Percentiles rank a stretch among this genome's conserved stretches.
Conservation (phyloP, 148 eudicot genomes). For the Dysphania ambrosioides region DNA sequence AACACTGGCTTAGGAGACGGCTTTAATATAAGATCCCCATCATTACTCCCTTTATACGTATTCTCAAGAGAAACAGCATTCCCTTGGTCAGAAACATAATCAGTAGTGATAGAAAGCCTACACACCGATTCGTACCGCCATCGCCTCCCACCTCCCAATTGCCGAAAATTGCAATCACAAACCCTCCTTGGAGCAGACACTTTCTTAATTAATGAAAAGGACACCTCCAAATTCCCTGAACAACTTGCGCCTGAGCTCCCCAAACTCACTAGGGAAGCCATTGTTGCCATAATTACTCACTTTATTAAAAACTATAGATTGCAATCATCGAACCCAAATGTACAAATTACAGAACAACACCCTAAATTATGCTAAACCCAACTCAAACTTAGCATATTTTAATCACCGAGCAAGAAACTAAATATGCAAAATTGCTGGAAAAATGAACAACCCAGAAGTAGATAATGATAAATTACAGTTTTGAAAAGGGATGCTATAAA, state of each 20-base stretch:
- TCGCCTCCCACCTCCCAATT: conserved; percentile 49
- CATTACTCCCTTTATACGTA: conserved; percentile 56
- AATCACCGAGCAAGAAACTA: background rate
- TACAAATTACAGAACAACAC: conserved; percentile 3
- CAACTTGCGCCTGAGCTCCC: conserved; percentile 61
- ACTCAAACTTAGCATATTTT: conserved; percentile 1
- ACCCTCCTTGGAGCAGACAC: conserved; percentile 47
- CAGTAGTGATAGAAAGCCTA: conserved; percentile 66
- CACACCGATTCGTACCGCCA: conserved; percentile 78
- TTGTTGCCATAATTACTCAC: conserved; percentile 49
- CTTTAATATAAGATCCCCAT: conserved; percentile 55
- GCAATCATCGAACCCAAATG: conserved; percentile 18
- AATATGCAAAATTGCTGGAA: conserved; percentile 1
- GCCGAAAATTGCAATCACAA: conserved; percentile 45
- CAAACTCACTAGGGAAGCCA: conserved; percentile 90
- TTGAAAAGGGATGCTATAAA: background rate
- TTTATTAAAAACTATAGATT: conserved; percentile 17
- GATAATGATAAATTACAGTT: conserved; percentile 3
- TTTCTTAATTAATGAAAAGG: conserved; percentile 47
- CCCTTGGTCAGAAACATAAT: conserved; percentile 70
- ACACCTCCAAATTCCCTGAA: conserved; percentile 53
- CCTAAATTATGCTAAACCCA: conserved; percentile 25
- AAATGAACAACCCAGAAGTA: conserved; percentile 15
- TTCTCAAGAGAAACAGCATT: conserved; percentile 66
- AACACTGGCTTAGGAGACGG: conserved; percentile 76